phyloP scores from a whole-genome alignment of 352 stramenopile genomes.

The Globisporangium radiosum region DNA sequence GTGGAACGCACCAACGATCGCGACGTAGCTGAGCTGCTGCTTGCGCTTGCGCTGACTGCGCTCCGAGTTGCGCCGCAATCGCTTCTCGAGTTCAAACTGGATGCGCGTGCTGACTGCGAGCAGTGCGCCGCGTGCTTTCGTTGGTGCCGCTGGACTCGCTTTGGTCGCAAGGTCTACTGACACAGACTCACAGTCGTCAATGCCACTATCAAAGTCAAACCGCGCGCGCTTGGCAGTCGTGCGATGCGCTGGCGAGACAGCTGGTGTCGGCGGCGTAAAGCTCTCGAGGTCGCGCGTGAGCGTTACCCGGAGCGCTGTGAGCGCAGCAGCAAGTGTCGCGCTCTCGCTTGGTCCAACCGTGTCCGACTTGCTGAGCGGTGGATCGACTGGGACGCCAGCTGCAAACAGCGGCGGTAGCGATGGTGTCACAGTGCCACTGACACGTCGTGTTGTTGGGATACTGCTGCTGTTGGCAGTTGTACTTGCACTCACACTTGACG shows the following conservation, averaged over 20 bases:
- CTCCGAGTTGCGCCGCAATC: slow-evolving; percentile 40
- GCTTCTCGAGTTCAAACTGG: slow-evolving; percentile 67
- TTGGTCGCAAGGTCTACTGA: slow-evolving; percentile 15
- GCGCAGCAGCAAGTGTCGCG: slow-evolving; percentile 43
- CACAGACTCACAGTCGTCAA: slow-evolving; percentile 22
- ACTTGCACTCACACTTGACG: slow-evolving; percentile 11
- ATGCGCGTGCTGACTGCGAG: slow-evolving; percentile 68
- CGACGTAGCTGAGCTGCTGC: slow-evolving; percentile 77
- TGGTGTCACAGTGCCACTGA: not conserved
- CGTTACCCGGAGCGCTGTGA: slow-evolving; percentile 70
- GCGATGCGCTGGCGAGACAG: slow-evolving; percentile 54
- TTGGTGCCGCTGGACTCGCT: slow-evolving; percentile 18
- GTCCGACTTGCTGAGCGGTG: slow-evolving; percentile 6
- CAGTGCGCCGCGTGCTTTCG: slow-evolving; percentile 39
- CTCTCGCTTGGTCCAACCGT: slow-evolving; percentile 19
- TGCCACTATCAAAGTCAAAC: slow-evolving; percentile 38
- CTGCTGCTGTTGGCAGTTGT: too few species aligned
- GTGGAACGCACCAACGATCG: slow-evolving; percentile 76
- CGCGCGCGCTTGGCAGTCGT: slow-evolving; percentile 45
- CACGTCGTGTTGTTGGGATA: not conserved
- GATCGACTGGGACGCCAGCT: not conserved
- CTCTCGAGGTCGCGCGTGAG: slow-evolving; percentile 67
- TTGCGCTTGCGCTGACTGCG: slow-evolving; percentile 46
- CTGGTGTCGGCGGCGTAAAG: slow-evolving; percentile 63
- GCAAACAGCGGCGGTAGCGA: too few species aligned